Evolutionary conservation across 331 rosid species (phyloP), one percentile per base, ranked within the genome.

Genomic region (Quercus tomentella): DNA sequence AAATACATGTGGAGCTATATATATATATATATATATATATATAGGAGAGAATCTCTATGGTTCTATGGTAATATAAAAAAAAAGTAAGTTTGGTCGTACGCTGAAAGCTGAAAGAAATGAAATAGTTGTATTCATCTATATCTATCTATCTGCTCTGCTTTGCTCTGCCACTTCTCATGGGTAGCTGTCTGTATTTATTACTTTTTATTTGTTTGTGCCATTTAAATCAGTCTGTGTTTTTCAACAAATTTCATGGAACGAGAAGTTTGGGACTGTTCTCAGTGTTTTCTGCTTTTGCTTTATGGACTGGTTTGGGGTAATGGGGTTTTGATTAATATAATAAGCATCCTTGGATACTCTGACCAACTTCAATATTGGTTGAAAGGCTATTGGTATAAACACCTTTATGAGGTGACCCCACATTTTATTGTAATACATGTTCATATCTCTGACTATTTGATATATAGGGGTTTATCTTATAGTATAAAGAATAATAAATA

Each of bases 271-370:
- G 70, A 16, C 70, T 30, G 14, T 25, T 25, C 4, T 72, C 6
- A 7, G 74, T 56, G 61, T 31, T 74, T 26, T 63, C 51, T 75
- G 73, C 77, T 57, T 82, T 79, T 84, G 76, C 84, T 81, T 84
- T 84, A 72, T 61, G 45, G 9, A 16, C 65, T 79, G 58, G 70
- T 63, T 80, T 57, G 73, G 60, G n/a, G 55, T 55, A 57, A 28
- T 75, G 73, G 43, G 85, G 75, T 7, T 67, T 56, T 7, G 69
- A 77, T 68, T 75, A 75, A 15, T 79, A 51, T 4, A 63, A 49
- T 72, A 67, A 79, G 54, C 55, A 63, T 56, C 89, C 18, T 84
- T 84, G 91, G 90, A 86, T 89, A 25, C 91, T 81, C 90, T 87
- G 91, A 85, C 88, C 69, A 79, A 69, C 78, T 72, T 85, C 80